These are phyloP conservation scores for Paxillus rubicundulus DNA, from an alignment of 768 basidiomycete genomes.

Conservation along the genomic window DNA sequence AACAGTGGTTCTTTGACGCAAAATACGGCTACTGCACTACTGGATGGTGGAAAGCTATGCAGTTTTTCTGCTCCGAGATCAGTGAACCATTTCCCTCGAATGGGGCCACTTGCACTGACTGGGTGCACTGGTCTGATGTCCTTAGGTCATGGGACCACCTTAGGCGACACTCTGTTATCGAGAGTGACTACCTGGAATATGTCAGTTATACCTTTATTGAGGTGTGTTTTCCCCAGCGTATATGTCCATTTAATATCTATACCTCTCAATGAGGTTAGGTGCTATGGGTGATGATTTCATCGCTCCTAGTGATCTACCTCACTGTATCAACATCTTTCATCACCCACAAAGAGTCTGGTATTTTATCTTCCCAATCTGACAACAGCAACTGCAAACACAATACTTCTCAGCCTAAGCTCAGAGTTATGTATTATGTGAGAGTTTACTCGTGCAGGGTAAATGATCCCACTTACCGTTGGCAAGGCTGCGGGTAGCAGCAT, in stretches of 20 bases:
- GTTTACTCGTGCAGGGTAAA: background rate
- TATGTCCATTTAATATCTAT: background rate
- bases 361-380: conserved; percentile 49
- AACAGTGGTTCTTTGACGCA: conserved; percentile 86
- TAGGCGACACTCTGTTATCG: conserved; percentile 6
- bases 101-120: conserved; percentile 55
- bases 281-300: conserved; percentile 66
- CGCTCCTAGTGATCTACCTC: conserved; percentile 78
- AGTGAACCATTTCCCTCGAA: conserved; percentile 5
- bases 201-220: conserved; percentile 71
- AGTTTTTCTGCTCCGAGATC: conserved; percentile 73
- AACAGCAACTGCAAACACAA: conserved; percentile 25
- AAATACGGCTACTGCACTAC: conserved; percentile 86
- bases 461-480: conserved; percentile 19
- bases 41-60: conserved; percentile 69
- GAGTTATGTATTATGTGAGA: conserved; percentile 72
- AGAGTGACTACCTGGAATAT: conserved; percentile 57
- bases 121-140: conserved; percentile 73
- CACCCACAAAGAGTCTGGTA: conserved; percentile 88
- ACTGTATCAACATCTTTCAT: conserved; percentile 87
- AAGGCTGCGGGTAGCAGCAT: conserved; percentile 95
- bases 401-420: conserved; percentile 46
- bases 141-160: conserved; percentile 35
- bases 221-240: conserved; percentile 47
- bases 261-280: conserved; percentile 46